These are phyloP conservation scores for Eimeria mitis DNA, from an alignment of 169 alveolate genomes.

Conservation along the genomic window DNA sequence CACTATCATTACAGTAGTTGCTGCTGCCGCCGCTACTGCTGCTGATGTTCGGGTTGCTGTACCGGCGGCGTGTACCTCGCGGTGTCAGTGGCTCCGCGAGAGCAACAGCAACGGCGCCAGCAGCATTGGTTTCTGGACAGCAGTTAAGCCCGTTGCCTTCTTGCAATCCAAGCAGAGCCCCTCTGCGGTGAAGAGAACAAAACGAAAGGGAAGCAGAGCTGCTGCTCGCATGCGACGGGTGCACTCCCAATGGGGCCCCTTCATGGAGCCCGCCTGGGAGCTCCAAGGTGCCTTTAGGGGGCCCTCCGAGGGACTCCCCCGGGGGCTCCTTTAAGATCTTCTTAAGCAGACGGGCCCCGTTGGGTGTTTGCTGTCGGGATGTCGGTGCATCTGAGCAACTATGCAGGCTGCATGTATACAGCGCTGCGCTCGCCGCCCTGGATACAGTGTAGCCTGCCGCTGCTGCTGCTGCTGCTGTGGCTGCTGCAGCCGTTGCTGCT, in stretches of 20 bases:
- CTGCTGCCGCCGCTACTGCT: neutral
- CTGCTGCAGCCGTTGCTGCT: neutral
- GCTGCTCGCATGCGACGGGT: neutral
- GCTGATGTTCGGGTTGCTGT: slow-evolving; percentile 3
- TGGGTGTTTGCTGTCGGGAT: neutral
- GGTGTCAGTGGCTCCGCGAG: neutral
- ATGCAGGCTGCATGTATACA: neutral
- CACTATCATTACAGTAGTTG: neutral
- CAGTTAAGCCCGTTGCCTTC: neutral
- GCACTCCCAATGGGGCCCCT: neutral
- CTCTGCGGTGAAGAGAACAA: neutral
- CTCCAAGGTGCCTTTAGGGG: no score
- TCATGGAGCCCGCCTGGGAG: neutral
- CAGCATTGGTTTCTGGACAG: neutral
- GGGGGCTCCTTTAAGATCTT: neutral
- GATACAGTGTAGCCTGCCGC: neutral
- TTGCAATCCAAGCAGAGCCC: neutral
- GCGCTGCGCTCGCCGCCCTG: neutral
- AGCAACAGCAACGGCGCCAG: neutral
- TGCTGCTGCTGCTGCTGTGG: slow-evolving; percentile 17
- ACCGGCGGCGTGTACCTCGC: neutral
- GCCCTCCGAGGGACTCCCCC: neutral
- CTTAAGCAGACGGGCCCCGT: neutral
- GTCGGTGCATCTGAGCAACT: neutral
- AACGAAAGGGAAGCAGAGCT: neutral